phyloP scores from a whole-genome alignment of 2,329 filamentous ascomycete species.

The Rugonectria rugulosa region DNA sequence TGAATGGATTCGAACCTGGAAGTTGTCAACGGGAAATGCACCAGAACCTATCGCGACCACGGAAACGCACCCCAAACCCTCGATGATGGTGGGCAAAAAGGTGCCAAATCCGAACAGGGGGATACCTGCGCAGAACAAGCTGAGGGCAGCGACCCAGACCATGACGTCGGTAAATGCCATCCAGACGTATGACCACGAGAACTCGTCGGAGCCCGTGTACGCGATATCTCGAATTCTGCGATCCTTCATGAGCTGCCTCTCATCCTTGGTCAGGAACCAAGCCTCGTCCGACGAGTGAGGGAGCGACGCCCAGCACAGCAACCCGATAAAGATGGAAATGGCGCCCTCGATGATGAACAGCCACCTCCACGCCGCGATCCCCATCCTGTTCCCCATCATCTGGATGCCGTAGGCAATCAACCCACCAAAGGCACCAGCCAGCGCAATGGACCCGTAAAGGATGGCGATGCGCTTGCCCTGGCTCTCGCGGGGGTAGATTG shows the following conservation, averaged over 20 bases:
- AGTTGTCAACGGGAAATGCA: not conserved
- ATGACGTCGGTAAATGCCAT: constrained; percentile 8
- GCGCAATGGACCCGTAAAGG: constrained; percentile 41
- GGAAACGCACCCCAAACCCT: constrained; percentile 4
- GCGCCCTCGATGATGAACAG: constrained; percentile 56
- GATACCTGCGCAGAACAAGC: constrained; percentile 13
- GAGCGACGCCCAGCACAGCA: constrained; percentile 49
- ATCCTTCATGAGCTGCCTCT: constrained; percentile 42
- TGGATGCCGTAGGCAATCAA: constrained; percentile 43
- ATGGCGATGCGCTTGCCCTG: constrained; percentile 42
- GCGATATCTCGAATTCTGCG: constrained; percentile 37
- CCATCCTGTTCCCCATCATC: constrained; percentile 52
- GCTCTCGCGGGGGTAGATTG: no score
- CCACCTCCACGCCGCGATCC: constrained; percentile 60
- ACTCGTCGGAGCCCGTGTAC: constrained; percentile 30
- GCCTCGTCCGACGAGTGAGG: constrained; percentile 54
- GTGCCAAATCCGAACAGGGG: constrained; percentile 17
- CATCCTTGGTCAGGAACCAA: constrained; percentile 52
- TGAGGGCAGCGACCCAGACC: constrained; percentile 4
- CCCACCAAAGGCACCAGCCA: constrained; percentile 43
- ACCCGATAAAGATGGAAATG: constrained; percentile 42
- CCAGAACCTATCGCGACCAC: no score
- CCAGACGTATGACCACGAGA: constrained; percentile 30
- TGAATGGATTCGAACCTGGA: constrained; percentile 24
- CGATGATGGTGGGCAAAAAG: constrained; percentile 23